A percentile compares a stretch with the other conserved stretches of the same genome.
phyloP scores from a whole-genome alignment of 768 basidiomycete genomes.

The Crepidotus variabilis region DNA sequence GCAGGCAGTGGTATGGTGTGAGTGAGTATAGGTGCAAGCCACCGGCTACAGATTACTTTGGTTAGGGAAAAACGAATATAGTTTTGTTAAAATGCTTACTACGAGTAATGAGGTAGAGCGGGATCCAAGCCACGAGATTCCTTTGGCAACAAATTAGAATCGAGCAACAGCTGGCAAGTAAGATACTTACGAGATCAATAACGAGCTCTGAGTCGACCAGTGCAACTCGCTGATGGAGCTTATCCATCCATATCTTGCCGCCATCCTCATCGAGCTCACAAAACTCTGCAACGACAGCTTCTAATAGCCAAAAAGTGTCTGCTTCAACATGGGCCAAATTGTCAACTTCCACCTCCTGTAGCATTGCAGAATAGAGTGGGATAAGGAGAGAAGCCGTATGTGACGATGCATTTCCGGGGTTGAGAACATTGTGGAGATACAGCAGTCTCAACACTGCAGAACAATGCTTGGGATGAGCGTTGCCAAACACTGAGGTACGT shows the following conservation, averaged over 20 bases:
- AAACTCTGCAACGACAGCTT: conserved; percentile 69
- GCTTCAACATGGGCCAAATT: conserved; percentile 70
- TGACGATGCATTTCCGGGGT: conserved; percentile 67
- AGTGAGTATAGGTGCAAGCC: conserved; percentile 68
- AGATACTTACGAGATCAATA: conserved; percentile 48
- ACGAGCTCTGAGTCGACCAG: conserved; percentile 66
- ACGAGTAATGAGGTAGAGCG: conserved; percentile 72
- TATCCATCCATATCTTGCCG: conserved; percentile 57
- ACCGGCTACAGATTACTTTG: conserved; percentile 44
- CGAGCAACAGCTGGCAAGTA: conserved; percentile 2
- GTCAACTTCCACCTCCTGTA: conserved; percentile 56
- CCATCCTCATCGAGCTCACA: conserved; percentile 68
- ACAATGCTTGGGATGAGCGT: conserved; percentile 55
- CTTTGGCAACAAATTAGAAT: conserved; percentile 28
- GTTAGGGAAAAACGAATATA: neutral
- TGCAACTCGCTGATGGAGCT: conserved; percentile 53
- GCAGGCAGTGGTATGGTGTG: conserved; percentile 68
- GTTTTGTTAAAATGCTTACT: conserved; percentile 41
- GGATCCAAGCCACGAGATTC: conserved; percentile 65
- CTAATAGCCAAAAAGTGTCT: conserved; percentile 81
- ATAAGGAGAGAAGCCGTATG: conserved; percentile 68
- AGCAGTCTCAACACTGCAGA: conserved; percentile 66
- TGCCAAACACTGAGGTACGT: conserved; percentile 37
- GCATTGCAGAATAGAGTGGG: conserved; percentile 60
- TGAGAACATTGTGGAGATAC: conserved; percentile 67